Conservation (phyloP, 805 yeast genomes). For the Maudiozyma bulderi region DNA sequence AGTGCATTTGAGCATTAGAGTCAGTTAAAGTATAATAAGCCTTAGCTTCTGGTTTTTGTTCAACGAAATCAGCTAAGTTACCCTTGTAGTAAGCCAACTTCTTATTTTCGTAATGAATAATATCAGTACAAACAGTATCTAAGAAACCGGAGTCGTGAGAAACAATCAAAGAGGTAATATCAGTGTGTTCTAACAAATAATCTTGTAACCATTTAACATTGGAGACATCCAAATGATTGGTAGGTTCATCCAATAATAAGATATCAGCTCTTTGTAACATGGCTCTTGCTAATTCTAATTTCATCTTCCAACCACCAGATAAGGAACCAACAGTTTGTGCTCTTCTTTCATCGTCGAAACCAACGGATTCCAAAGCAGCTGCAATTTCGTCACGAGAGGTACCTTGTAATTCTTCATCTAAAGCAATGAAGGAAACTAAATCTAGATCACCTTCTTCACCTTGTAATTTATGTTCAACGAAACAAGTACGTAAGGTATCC, state of each 20-base stretch:
- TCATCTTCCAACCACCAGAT: conserved; percentile 99
- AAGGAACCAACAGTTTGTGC: conserved; percentile 86
- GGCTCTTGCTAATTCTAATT: conserved; percentile 95
- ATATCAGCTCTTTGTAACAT: conserved; percentile 97
- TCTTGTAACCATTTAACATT: conserved; percentile 93
- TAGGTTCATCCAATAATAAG: conserved; percentile 91
- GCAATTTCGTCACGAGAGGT: conserved; percentile 66
- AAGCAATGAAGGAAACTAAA: conserved; percentile 75
- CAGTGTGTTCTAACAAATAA: conserved; percentile 69
- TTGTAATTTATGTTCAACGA: conserved; percentile 93
- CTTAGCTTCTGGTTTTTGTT: conserved; percentile 90
- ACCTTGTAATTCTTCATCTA: conserved; percentile 68
- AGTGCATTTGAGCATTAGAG: conserved; percentile 88
- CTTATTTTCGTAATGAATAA: conserved; percentile 91
- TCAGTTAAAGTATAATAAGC: conserved; percentile 91
- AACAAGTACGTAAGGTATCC: conserved; percentile 79
- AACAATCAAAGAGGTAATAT: conserved; percentile 89
- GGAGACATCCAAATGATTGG: conserved; percentile 91
- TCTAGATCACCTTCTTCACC: conserved; percentile 90
- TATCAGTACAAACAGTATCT: conserved; percentile 92
- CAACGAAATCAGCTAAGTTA: conserved; percentile 84
- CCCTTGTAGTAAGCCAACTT: conserved; percentile 94
- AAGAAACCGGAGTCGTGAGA: conserved; percentile 97
- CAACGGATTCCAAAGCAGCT: conserved; percentile 70
- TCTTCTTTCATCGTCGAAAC: conserved; percentile 85